Percentiles rank a stretch among this genome's conserved stretches.
These are phyloP conservation scores for Melampsora americana DNA, from an alignment of 1,284 basidiomycete genomes.

Conservation along the genomic window DNA sequence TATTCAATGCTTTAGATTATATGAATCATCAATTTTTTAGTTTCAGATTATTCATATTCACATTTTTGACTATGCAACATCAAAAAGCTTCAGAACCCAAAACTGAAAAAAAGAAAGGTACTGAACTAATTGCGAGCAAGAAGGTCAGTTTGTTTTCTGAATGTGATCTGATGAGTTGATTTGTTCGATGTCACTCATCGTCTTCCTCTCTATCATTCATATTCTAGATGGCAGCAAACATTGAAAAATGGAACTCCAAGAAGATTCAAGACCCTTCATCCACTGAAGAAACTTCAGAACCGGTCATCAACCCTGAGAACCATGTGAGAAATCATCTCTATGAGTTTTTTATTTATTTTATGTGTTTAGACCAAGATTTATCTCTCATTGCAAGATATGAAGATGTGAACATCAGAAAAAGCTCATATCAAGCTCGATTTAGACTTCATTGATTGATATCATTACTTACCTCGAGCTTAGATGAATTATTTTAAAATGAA, in stretches of 20 bases:
- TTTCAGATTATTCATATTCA: slow-evolving; percentile 20
- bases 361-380: slow-evolving; percentile 9
- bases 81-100: slow-evolving; percentile 26
- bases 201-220: background rate
- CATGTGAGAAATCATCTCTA: slow-evolving; percentile 69
- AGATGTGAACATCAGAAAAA: too few species aligned
- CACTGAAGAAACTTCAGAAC: slow-evolving; percentile 53
- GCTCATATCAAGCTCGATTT: too few species aligned
- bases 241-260: slow-evolving; percentile 62
- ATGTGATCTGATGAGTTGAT: slow-evolving; percentile 7
- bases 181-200: slow-evolving; percentile 17
- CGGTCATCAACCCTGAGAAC: slow-evolving; percentile 59
- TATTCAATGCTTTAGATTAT: slow-evolving; percentile 25
- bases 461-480: too few species aligned
- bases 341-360: slow-evolving; percentile 16
- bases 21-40: slow-evolving; percentile 14
- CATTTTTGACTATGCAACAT: slow-evolving; percentile 12
- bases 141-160: slow-evolving; percentile 63
- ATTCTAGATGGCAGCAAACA: slow-evolving; percentile 75
- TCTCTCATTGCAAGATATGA: slow-evolving; percentile 14
- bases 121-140: slow-evolving; percentile 77
- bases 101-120: slow-evolving; percentile 64
- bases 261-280: slow-evolving; percentile 44
- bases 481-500: too few species aligned
- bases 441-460: too few species aligned